phyloP scores from a whole-genome alignment of 2,329 filamentous ascomycete genomes.

The Magnaporthiopsis poae region DNA sequence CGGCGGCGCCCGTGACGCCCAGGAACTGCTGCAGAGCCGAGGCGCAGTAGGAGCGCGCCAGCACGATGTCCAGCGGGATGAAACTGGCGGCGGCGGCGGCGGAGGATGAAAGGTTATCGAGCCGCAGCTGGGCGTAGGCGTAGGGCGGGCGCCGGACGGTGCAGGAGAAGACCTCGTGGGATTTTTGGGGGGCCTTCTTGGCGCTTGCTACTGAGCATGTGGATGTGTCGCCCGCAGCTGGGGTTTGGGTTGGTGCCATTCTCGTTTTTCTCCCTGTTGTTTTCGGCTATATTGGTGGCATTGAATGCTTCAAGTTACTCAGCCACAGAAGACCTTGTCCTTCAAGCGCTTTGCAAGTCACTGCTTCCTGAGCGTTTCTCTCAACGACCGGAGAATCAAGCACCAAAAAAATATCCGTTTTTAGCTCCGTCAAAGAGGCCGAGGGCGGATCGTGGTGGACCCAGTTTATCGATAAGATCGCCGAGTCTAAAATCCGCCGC shows the following conservation, averaged over 20 bases:
- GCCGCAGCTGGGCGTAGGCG: conserved; percentile 47
- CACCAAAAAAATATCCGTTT: background rate
- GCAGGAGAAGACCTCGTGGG: conserved; percentile 35
- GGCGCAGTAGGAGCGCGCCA: conserved; percentile 52
- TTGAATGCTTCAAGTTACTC: too few species aligned
- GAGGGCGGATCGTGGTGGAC: too few species aligned
- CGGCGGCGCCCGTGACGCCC: conserved; percentile 55
- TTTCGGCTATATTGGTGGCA: too few species aligned
- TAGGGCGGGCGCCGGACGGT: conserved; percentile 43
- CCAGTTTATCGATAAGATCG: background rate
- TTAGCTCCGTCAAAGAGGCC: background rate
- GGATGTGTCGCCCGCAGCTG: background rate
- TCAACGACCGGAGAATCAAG: background rate
- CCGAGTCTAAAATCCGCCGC: background rate
- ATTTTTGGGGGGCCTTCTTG: conserved; percentile 9
- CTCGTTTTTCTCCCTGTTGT: background rate
- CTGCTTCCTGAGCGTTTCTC: background rate
- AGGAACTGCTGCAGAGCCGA: conserved; percentile 59
- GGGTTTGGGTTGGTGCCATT: conserved; percentile 2
- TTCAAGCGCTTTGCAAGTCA: background rate
- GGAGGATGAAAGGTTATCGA: conserved; percentile 19
- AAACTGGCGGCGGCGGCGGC: conserved; percentile 10
- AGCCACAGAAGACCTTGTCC: too few species aligned
- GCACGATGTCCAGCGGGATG: conserved; percentile 47
- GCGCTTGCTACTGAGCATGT: conserved; percentile 1